Evolutionary conservation across 2,329 filamentous ascomycete species (phyloP), one percentile per base, ranked within the genome.

Genomic region (Fusarium mexicanum): DNA sequence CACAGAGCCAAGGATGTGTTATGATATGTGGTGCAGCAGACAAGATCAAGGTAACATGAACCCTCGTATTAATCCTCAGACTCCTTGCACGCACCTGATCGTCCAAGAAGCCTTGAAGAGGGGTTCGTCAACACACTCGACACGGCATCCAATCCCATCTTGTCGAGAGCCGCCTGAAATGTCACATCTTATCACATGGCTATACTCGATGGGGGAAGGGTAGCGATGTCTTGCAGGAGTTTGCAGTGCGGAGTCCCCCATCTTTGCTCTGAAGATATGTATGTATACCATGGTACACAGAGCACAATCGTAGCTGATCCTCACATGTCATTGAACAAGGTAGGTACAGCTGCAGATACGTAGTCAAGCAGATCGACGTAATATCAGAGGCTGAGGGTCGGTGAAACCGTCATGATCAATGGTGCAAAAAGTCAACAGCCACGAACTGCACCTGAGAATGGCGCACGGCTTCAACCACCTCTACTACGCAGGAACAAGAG

Each of bases 161-260:
- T 67, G 47, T 62, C 37, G 44, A 57, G 53, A 75, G 61, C 59
- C 71, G 68, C 72, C 33, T 60, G 50, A 61, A 66, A 61, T 68
- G 72, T 75, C 72, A 75, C 68, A 72, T 75, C 55, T 61, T 31
- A 62, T 74, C 72, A 74, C 72, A 74, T 72, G 72, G 68, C 72
- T 72, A 74, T 41, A 69, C 72, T 74, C 60, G 68, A 74, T 43
- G 61, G 53, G 66, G 72, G 68, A 65, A 69, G 48, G 61, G 44
- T 69, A 44, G 57, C 54, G 50, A 75, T 73, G 69, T 65, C 55
- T 72, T 69, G 64, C 60, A 70, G 67, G 46, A 60, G 53, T 66
- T 60, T 71, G 67, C 53, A 55, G 33, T 66, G 72, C 68, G 72
- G 72, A 69, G 71, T 55, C 40, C 53, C 29, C 54, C 43, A 57